Conservation (phyloP, 768 basidiomycete genomes). For the Boletus subcaerulescens region DNA sequence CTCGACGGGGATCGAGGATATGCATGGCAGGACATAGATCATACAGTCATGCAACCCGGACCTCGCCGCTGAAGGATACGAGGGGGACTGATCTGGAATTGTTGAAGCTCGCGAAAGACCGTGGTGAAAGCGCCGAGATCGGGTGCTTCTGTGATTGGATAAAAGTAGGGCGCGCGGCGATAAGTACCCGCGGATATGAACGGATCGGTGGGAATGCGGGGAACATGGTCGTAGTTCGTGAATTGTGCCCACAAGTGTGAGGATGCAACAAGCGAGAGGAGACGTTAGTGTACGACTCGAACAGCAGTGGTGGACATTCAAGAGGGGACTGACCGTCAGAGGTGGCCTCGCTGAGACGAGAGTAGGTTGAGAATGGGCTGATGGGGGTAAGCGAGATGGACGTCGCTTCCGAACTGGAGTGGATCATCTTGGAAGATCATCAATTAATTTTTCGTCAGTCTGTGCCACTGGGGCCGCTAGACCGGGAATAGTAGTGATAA, state of each 20-base stretch:
- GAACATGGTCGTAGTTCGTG: neutral
- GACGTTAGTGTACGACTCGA: too few species aligned
- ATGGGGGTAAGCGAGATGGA: constrained; percentile 32
- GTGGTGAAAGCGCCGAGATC: constrained; percentile 71
- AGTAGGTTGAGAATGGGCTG: constrained; percentile 40
- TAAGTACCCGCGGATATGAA: constrained; percentile 12
- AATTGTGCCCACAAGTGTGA: too few species aligned
- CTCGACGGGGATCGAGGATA: too few species aligned
- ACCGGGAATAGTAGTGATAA: neutral
- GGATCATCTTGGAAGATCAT: constrained; percentile 28
- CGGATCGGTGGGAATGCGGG: constrained; percentile 1
- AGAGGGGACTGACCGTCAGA: constrained; percentile 45
- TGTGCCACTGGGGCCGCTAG: neutral
- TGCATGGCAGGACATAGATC: too few species aligned
- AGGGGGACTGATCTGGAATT: constrained; percentile 47
- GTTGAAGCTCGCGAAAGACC: constrained; percentile 64
- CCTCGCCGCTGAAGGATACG: constrained; percentile 16
- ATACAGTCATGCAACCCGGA: too few species aligned
- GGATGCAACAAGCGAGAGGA: too few species aligned
- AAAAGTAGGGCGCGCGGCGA: neutral
- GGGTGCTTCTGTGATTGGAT: constrained; percentile 47
- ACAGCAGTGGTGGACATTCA: too few species aligned
- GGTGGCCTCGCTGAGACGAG: constrained; percentile 46
- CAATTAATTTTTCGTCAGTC: constrained; percentile 9
- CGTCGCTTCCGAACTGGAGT: constrained; percentile 37